Evolutionary conservation across 2,329 filamentous ascomycete genomes (phyloP), one percentile per base, ranked within the genome.

Genomic region (Colletotrichum simmondsii): DNA sequence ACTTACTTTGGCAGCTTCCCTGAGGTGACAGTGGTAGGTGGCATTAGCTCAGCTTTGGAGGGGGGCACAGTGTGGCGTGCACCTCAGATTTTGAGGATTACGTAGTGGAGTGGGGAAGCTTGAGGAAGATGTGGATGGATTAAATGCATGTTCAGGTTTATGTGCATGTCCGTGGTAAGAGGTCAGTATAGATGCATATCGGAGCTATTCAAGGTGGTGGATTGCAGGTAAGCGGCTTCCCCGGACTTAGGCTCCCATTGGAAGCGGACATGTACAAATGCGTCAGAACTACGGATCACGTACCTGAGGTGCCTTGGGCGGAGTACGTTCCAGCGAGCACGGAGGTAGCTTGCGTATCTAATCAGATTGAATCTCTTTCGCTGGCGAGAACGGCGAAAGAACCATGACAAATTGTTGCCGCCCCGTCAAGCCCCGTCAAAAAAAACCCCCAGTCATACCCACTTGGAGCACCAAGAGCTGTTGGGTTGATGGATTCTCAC

Each of bases 281-380:
- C 56, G 56, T 60, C 46, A 49, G 3, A 35, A 2, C 4, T 35
- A 35, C 30, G 30, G 1, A 32, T 8, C 10, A 32, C 30, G 30
- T 32, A 32, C 1, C 32, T 35, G 32, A 35, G 32, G 11, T 35
- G 32, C 32, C 32, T 35, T 35, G 11, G 4, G 32, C 32, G 32
- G 32, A 35, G 32, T 12, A 56, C 35, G 54, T 58, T 58, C 53
- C 53, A 56, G 57, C 63, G 62, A 68, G 30, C 30, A 56, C 54
- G 53, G 62, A 57, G 42, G 46, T 49, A 56, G 65, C 26, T 16
- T 46, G 53, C 53, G 52, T 58, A 64, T 72, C 65, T 75, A 72
- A 72, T 72, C 69, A 72, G 65, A 72, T 72, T 56, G 46, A 57
- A 72, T 71, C 56, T 68, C 59, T 52, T 59, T 68, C 52, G 52